phyloP scores from a whole-genome alignment of 192 early-diverging fungal genomes.

The Backusella circina region DNA sequence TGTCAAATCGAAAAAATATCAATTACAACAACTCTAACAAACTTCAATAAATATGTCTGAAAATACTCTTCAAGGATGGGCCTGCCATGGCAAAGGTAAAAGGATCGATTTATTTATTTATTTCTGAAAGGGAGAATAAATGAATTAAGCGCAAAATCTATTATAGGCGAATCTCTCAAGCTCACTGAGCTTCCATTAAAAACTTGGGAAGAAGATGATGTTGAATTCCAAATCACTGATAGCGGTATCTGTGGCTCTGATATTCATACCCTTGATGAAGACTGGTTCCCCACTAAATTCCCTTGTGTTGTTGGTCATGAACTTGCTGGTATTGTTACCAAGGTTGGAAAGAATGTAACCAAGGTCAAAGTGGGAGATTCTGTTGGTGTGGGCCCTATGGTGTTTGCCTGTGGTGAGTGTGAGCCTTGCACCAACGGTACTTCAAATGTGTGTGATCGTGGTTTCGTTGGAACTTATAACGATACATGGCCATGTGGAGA shows the following conservation, averaged over 20 bases:
- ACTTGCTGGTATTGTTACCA: constrained; percentile 41
- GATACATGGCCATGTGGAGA: constrained; percentile 16
- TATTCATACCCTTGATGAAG: constrained; percentile 51
- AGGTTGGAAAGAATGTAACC: constrained; percentile 29
- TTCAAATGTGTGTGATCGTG: not conserved
- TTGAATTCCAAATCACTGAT: constrained; percentile 50
- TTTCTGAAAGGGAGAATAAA: not conserved
- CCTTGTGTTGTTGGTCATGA: constrained; percentile 44
- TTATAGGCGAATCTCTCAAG: not conserved
- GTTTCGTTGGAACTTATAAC: constrained; percentile 10
- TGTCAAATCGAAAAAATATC: not conserved
- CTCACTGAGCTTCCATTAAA: not conserved
- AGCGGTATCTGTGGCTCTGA: constrained; percentile 80
- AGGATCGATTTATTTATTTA: too few species aligned
- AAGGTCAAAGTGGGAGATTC: constrained; percentile 52
- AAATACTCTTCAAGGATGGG: constrained; percentile 24
- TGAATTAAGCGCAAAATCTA: not conserved
- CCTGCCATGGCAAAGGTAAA: constrained; percentile 21
- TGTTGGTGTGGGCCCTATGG: constrained; percentile 38
- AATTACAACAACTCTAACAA: not conserved
- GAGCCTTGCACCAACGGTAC: not conserved
- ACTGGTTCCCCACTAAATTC: not conserved
- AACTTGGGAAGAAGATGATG: constrained; percentile 24
- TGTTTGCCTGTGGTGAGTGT: not conserved
- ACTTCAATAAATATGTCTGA: constrained; percentile 10